A percentile compares a stretch with the other conserved stretches of the same genome.
Evolutionary conservation across 2,329 filamentous ascomycete species (phyloP).

Genomic region (Calonectria multiphialidica): DNA sequence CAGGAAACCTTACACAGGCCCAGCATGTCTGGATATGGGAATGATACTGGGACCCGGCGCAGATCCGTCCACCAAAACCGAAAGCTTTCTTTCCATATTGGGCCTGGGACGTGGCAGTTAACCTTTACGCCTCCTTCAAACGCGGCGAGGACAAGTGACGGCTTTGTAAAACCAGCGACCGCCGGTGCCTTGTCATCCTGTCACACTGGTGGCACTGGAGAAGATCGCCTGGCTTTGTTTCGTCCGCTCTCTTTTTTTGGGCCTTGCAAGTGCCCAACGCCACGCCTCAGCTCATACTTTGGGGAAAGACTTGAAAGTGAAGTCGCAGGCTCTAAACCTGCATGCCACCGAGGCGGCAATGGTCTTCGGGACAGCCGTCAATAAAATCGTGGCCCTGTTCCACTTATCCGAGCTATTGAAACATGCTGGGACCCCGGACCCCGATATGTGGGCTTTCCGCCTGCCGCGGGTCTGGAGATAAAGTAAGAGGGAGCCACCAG

Average conservation of each 20-base stretch:
- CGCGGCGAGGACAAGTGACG: not conserved
- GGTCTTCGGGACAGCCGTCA: not conserved
- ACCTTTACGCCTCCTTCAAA: not conserved
- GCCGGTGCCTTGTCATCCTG: not conserved
- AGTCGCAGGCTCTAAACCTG: not conserved
- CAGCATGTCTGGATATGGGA: constrained; percentile 12
- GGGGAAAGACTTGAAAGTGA: not conserved
- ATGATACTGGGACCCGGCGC: not conserved
- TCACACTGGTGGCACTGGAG: not conserved
- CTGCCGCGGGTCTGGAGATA: not conserved
- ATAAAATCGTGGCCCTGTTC: constrained; percentile 5
- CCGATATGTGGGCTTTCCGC: not conserved
- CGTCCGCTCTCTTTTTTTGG: not conserved
- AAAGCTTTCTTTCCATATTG: not conserved
- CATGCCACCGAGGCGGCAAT: not conserved
- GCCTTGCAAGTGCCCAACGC: not conserved
- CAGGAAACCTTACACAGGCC: constrained; percentile 13
- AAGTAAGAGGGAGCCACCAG: not conserved
- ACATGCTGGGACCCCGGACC: not conserved
- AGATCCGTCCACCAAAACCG: not conserved
- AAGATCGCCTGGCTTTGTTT: not conserved
- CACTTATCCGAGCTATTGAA: constrained; percentile 18
- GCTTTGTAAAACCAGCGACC: not conserved
- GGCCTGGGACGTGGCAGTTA: not conserved
- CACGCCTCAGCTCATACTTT: not conserved